These are phyloP conservation scores for Polytolypa hystricis DNA, from an alignment of 2,329 filamentous ascomycete species.

Conservation along the genomic window DNA sequence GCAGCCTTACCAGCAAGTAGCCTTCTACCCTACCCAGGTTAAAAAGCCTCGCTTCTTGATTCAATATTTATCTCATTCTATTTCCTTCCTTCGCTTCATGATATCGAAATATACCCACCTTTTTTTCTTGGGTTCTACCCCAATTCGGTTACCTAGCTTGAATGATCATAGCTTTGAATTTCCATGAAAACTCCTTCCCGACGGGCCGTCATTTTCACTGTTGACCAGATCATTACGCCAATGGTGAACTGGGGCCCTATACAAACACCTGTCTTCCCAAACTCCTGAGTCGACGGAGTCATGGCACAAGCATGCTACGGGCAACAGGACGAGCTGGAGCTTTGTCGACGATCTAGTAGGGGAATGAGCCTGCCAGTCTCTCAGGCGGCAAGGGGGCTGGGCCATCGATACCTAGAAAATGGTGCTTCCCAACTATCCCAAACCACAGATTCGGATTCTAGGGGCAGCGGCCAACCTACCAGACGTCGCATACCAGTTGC, in stretches of 20 bases:
- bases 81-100: neutral
- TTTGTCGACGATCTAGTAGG: conserved; percentile 16
- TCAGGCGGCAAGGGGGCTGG: conserved; percentile 18
- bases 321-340: conserved; percentile 15
- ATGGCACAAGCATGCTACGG: conserved; percentile 18
- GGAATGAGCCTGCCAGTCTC: conserved; percentile 17
- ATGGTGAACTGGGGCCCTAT: conserved; percentile 4
- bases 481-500: conserved; percentile 45
- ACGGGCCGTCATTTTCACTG: too few relatives aligned
- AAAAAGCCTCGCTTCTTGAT: too few relatives aligned
- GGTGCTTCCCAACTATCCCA: conserved; percentile 14
- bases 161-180: neutral
- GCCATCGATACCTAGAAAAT: conserved; percentile 12
- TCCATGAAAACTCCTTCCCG: neutral
- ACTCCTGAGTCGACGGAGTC: conserved; percentile 8
- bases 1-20: too few relatives aligned
- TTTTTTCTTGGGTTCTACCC: neutral
- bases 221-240: too few relatives aligned
- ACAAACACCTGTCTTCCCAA: conserved; percentile 5
- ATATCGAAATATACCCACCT: conserved; percentile 1
- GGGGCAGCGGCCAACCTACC: conserved; percentile 25
- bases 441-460: conserved; percentile 24
- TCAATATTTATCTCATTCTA: too few relatives aligned
- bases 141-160: neutral
- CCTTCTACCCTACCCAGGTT: too few relatives aligned